Conservation (phyloP, 371 early-diverging fungal species). For the Phascolomyces articulosus region DNA sequence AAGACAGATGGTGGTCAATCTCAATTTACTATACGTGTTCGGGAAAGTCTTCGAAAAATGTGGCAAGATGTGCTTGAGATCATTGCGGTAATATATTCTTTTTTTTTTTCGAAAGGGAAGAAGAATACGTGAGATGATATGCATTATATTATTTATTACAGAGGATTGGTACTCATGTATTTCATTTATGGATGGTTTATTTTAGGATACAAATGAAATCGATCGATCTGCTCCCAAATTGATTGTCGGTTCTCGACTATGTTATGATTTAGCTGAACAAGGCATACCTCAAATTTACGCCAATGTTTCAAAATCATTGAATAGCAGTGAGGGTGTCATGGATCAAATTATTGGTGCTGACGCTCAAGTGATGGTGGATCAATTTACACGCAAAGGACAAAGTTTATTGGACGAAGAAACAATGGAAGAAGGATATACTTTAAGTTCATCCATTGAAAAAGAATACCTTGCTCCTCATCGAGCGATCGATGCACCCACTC, state of each 20-base stretch:
- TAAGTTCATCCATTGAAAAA: conserved; percentile 25
- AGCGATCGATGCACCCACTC: background rate
- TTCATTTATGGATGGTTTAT: too few species aligned
- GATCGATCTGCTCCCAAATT: background rate
- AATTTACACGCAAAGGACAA: conserved; percentile 32
- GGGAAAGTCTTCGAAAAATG: conserved; percentile 22
- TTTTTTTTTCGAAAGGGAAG: background rate
- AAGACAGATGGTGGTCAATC: background rate
- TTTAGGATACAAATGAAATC: background rate
- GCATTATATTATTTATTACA: too few species aligned
- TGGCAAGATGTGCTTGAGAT: conserved; percentile 31
- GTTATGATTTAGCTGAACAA: conserved; percentile 51
- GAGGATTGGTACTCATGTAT: too few species aligned
- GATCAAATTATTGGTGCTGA: conserved; percentile 26
- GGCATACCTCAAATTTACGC: conserved; percentile 44
- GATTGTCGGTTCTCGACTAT: conserved; percentile 44
- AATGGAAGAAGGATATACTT: conserved; percentile 34
- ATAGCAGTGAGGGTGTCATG: conserved; percentile 6
- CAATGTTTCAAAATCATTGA: conserved; percentile 34
- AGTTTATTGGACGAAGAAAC: conserved; percentile 33
- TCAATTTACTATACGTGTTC: conserved; percentile 5
- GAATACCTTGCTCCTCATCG: conserved; percentile 17
- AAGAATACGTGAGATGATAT: background rate
- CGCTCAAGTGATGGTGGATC: conserved; percentile 30
- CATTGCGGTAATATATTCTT: conserved; percentile 33